Percentiles rank a stretch among this genome's conserved stretches.
These are phyloP conservation scores for Ceratobasidium sp. DNA, from an alignment of 1,284 basidiomycete genomes.

Conservation along the genomic window DNA sequence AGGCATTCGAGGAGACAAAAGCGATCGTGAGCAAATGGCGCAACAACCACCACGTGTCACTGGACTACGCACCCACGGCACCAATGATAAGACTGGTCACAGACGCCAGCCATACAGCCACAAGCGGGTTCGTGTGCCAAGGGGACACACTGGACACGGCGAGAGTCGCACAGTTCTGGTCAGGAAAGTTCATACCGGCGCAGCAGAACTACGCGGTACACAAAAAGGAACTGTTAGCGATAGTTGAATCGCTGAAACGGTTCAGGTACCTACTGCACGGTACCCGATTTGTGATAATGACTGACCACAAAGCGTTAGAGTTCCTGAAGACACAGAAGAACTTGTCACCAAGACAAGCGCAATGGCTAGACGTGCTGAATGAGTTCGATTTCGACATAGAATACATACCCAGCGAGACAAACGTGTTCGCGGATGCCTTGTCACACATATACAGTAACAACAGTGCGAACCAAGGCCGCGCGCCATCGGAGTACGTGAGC, in stretches of 20 bases:
- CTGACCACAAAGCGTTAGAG: constrained; percentile 53
- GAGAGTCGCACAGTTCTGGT: constrained; percentile 48
- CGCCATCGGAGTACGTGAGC: constrained; percentile 48
- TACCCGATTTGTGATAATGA: constrained; percentile 44
- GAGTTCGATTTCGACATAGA: constrained; percentile 52
- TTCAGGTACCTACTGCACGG: constrained; percentile 15
- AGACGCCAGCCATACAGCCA: constrained; percentile 51
- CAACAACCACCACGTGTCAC: constrained; percentile 47
- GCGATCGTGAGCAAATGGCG: constrained; percentile 43
- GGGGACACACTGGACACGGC: constrained; percentile 46
- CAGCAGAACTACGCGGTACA: constrained; percentile 50
- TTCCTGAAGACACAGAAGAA: constrained; percentile 51
- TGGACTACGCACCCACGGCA: constrained; percentile 47
- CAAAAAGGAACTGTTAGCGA: constrained; percentile 18
- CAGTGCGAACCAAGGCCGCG: constrained; percentile 47
- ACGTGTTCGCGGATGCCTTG: constrained; percentile 52
- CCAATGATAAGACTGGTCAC: constrained; percentile 31
- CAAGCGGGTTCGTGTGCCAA: constrained; percentile 54
- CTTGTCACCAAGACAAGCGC: constrained; percentile 50
- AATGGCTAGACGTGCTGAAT: constrained; percentile 53
- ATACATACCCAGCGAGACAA: constrained; percentile 46
- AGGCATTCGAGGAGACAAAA: constrained; percentile 54
- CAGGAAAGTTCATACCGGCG: constrained; percentile 52
- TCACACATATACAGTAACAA: constrained; percentile 54
- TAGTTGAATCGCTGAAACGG: background rate